Evolutionary conservation across 352 stramenopile genomes (phyloP), one percentile per base, ranked within the genome.

Genomic region (Globisporangium nunn): DNA sequence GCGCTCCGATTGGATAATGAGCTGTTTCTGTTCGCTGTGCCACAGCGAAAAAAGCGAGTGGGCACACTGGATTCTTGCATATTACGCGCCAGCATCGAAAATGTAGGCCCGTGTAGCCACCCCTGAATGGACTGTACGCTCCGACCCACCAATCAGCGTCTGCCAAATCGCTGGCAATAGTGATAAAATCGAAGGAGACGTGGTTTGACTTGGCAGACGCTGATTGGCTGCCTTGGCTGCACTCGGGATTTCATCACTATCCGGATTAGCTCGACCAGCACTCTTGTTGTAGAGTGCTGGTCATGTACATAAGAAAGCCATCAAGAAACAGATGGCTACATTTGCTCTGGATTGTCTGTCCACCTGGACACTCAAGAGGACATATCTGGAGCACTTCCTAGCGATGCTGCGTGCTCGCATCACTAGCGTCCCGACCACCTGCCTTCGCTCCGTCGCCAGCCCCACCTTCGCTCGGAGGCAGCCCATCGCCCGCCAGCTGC

Each of bases 401-500:
- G 23, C 23, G 23, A 0, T 23, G 23, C 23, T 23, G 23, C 23
- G 23, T 23, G 23, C 23, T 23, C 23, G 33, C 33, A 8, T 8
- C 33, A 4, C 6, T 37, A 37, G 33, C 5, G 4, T 37, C 33
- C 6, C 33, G 33, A 37, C 33, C 33, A 37, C 10, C 33, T 37
- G 33, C 33, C 6, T 37, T 8, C 23, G 23, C 23, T 23, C 53
- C 17, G 14, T 6, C 41, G 6, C 15, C n/a, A 11, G 17, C 12
- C 17, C 41, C n/a, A 23, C 43, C 18, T 15, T 11, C n/a, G 43
- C 18, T 43, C 56, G 66, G 41, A n/a, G 59, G 63, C 53, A 81
- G 75, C 33, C 77, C 73, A 17, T 74, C 64, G 35, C 79, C 76
- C 8, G 63, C 51, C 33, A 88, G 47, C 55, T 90, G 79, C 0